Evolutionary conservation across 805 yeast species (phyloP).

Genomic region (Barnettozyma pratensis): DNA sequence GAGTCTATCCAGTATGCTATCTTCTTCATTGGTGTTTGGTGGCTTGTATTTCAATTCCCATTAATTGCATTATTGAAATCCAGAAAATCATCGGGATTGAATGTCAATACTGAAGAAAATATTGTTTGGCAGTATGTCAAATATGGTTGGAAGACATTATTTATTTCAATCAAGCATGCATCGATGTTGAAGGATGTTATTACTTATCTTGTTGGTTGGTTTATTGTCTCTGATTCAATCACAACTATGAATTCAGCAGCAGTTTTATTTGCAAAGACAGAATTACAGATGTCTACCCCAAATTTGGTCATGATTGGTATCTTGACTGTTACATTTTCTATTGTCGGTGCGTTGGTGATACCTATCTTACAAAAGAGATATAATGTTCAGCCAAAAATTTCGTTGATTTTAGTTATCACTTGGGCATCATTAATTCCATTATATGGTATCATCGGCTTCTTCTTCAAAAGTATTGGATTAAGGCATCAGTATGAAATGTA

Average conservation of each 20-base stretch:
- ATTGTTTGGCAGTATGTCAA: slow-evolving; percentile 31
- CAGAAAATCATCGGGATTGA: slow-evolving; percentile 36
- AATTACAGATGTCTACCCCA: slow-evolving; percentile 63
- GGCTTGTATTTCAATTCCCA: slow-evolving; percentile 69
- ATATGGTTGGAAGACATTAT: slow-evolving; percentile 61
- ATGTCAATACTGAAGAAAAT: slow-evolving; percentile 14
- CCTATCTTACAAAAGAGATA: slow-evolving; percentile 39
- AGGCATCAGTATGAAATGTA: slow-evolving; percentile 66
- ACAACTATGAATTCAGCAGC: slow-evolving; percentile 81
- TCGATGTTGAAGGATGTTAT: slow-evolving; percentile 57
- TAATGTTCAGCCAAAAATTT: slow-evolving; percentile 39
- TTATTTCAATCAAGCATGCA: slow-evolving; percentile 53
- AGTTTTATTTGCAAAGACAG: slow-evolving; percentile 66
- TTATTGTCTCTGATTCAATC: slow-evolving; percentile 65
- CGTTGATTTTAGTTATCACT: slow-evolving; percentile 46
- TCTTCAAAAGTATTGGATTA: slow-evolving; percentile 49
- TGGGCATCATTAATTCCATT: slow-evolving; percentile 66
- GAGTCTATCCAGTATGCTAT: slow-evolving; percentile 53
- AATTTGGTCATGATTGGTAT: slow-evolving; percentile 62
- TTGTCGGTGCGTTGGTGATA: slow-evolving; percentile 55
- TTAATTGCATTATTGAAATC: slow-evolving; percentile 42
- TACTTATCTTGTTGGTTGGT: slow-evolving; percentile 70
- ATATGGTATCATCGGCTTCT: slow-evolving; percentile 67
- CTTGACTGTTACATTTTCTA: slow-evolving; percentile 61
- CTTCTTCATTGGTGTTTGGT: slow-evolving; percentile 67